Conservation (phyloP, 345 rosid genomes). For the Eucalyptus regnans region DNA sequence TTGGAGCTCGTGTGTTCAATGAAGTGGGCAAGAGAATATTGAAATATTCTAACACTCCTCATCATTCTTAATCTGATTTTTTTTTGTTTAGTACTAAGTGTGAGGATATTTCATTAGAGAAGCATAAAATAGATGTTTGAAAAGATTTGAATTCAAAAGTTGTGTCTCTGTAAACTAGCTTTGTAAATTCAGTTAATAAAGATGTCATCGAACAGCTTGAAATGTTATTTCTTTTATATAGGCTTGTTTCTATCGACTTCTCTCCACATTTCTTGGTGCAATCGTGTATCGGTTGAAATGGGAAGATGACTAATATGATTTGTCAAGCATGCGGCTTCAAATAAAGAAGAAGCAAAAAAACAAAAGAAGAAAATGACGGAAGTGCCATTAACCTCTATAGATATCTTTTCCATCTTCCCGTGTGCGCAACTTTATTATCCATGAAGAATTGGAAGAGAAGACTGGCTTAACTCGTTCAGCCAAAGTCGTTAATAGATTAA, state of each 20-base stretch:
- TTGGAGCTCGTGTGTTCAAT: rapidly evolving
- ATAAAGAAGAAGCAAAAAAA: neutral
- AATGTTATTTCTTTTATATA: too few relatives aligned
- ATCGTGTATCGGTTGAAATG: rapidly evolving
- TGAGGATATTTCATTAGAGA: too few relatives aligned
- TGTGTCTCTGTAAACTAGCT: too few relatives aligned
- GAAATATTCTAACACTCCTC: too few relatives aligned
- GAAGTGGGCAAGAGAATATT: neutral
- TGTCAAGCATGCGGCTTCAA: neutral
- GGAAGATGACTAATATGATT: neutral
- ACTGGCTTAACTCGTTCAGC: neutral
- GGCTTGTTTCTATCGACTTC: neutral
- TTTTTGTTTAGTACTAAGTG: too few relatives aligned
- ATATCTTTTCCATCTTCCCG: neutral
- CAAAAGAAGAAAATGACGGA: neutral
- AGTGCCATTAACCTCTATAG: neutral
- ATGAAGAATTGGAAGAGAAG: neutral
- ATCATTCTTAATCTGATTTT: too few relatives aligned
- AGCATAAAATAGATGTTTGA: too few relatives aligned
- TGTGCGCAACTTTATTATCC: neutral
- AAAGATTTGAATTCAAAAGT: too few relatives aligned
- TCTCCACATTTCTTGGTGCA: rapidly evolving
- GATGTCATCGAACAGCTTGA: too few relatives aligned
- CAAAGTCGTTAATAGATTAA: too few relatives aligned
- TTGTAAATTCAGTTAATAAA: too few relatives aligned